A percentile compares a stretch with the other conserved stretches of the same genome.
phyloP scores from a whole-genome alignment of 2,329 filamentous ascomycete genomes.

The Ophiostoma novo-ulmi region DNA sequence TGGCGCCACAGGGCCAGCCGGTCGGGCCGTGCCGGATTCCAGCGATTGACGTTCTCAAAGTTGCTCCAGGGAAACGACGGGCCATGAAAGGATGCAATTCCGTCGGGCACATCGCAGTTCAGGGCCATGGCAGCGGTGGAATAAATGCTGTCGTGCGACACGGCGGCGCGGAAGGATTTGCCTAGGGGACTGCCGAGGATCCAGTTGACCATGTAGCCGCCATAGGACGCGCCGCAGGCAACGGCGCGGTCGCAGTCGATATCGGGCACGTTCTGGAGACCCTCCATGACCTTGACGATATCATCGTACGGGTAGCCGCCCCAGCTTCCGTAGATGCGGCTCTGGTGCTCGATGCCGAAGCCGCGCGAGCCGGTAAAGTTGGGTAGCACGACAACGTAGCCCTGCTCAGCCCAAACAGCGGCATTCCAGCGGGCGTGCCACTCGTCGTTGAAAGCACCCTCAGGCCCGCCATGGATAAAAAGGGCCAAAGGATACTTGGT shows the following conservation, averaged over 20 bases:
- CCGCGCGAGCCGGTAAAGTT: constrained; percentile 55
- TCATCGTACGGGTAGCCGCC: constrained; percentile 52
- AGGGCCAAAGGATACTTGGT: constrained; percentile 39
- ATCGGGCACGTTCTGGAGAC: constrained; percentile 48
- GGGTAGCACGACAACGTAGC: constrained; percentile 55
- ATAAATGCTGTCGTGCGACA: constrained; percentile 49
- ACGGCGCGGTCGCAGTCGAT: constrained; percentile 51
- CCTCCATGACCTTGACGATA: constrained; percentile 48
- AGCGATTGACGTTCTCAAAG: constrained; percentile 44
- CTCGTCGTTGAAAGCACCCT: constrained; percentile 46
- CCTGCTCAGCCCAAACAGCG: constrained; percentile 55
- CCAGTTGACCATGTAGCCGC: constrained; percentile 59
- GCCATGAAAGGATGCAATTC: constrained; percentile 40
- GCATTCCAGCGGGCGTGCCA: constrained; percentile 44
- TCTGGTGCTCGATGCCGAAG: constrained; percentile 44
- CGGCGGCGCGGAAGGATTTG: constrained; percentile 48
- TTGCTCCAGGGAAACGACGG: constrained; percentile 42
- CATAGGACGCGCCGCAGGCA: constrained; percentile 50
- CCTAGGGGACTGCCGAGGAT: constrained; percentile 45
- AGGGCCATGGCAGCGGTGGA: constrained; percentile 32
- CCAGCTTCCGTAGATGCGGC: constrained; percentile 46
- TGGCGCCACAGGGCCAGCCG: constrained; percentile 53
- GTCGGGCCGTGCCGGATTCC: constrained; percentile 44
- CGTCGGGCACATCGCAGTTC: constrained; percentile 22
- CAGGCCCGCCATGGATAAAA: constrained; percentile 40